Evolutionary conservation across 2,329 filamentous ascomycete genomes (phyloP).

Genomic region (Ophiostoma montium): DNA sequence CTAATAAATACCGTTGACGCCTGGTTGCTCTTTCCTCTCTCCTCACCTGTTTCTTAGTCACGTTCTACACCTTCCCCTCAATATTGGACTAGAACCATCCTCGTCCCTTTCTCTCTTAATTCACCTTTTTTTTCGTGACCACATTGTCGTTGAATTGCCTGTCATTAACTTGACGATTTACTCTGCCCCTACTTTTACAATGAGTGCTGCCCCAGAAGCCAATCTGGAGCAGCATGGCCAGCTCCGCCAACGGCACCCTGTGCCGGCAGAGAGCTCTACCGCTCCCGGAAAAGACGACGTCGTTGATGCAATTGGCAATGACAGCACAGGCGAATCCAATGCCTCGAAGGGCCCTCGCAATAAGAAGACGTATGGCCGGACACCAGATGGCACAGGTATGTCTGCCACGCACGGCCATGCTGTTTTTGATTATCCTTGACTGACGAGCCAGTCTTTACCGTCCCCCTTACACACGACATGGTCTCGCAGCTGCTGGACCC

Average conservation of each 20-base stretch:
- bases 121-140: background rate
- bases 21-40: background rate
- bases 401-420: too few species aligned
- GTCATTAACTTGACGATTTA: too few species aligned
- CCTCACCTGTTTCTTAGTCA: background rate
- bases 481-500: conserved; percentile 93
- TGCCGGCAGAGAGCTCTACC: background rate
- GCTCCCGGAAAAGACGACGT: background rate
- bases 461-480: conserved; percentile 97
- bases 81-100: background rate
- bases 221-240: conserved; percentile 6
- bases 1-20: background rate
- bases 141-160: background rate
- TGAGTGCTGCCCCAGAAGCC: conserved; percentile 9
- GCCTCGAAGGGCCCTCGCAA: conserved; percentile 13
- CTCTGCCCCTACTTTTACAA: background rate
- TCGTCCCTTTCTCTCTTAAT: background rate
- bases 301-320: background rate
- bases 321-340: background rate
- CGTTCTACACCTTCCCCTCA: background rate
- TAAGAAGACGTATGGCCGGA: conserved; percentile 80
- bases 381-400: conserved; percentile 80
- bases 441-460: conserved; percentile 62
- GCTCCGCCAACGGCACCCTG: conserved; percentile 8
- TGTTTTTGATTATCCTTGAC: background rate